Evolutionary conservation across 306 rosid genomes (phyloP).

Genomic region (Acacia melanoxylon): DNA sequence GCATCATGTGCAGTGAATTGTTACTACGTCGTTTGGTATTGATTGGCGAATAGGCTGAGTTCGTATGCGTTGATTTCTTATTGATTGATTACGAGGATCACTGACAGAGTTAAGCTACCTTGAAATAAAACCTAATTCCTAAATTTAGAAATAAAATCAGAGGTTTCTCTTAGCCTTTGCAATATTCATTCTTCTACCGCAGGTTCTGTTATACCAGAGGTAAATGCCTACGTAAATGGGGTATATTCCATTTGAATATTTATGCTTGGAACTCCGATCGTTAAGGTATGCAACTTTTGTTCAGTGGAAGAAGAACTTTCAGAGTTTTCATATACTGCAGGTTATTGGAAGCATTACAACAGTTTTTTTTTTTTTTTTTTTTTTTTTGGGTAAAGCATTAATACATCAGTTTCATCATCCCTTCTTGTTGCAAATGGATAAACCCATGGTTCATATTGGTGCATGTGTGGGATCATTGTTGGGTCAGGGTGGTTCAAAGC

Average conservation of each 20-base stretch:
- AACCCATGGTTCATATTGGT: slow-evolving; percentile 96
- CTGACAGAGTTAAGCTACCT: too few species aligned
- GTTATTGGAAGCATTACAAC: slow-evolving; percentile 84
- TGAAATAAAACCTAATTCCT: too few species aligned
- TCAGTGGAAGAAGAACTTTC: not conserved
- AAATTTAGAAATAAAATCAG: too few species aligned
- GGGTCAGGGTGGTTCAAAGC: slow-evolving; percentile 84
- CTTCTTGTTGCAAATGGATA: slow-evolving; percentile 83
- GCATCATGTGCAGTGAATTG: too few species aligned
- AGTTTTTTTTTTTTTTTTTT: too few species aligned
- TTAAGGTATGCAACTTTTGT: slow-evolving; percentile 57
- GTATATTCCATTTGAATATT: slow-evolving; percentile 86
- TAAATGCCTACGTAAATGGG: slow-evolving; percentile 95
- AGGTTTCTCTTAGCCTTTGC: too few species aligned
- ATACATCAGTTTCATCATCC: slow-evolving; percentile 81
- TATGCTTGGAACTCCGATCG: slow-evolving; percentile 56
- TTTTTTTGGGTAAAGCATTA: fast-evolving
- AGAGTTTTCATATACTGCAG: slow-evolving; percentile 39
- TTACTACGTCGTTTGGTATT: too few species aligned
- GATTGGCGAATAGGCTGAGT: too few species aligned
- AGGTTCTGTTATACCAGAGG: slow-evolving; percentile 96
- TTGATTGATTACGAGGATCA: too few species aligned
- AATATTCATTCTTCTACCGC: slow-evolving; percentile 38
- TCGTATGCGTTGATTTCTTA: too few species aligned
- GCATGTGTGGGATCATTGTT: slow-evolving; percentile 87